A percentile compares a stretch with the other conserved stretches of the same genome.
These are phyloP conservation scores for Rhizopogon rudus DNA, from an alignment of 768 basidiomycete species.

Conservation along the genomic window DNA sequence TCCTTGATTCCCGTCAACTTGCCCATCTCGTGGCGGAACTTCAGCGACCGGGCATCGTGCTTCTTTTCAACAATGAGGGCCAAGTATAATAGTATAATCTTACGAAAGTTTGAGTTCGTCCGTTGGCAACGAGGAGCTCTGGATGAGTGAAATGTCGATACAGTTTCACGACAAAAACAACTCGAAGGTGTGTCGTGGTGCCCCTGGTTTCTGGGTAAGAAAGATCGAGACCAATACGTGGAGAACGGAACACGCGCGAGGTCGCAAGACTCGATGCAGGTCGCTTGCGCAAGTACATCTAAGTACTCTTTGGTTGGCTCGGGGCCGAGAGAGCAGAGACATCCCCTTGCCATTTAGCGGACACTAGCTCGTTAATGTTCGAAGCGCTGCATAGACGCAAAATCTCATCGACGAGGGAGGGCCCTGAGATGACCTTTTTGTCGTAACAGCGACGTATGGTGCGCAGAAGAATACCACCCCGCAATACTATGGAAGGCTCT, in stretches of 20 bases:
- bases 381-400: slow-evolving; percentile 44
- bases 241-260: slow-evolving; percentile 49
- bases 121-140: slow-evolving; percentile 53
- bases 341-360: slow-evolving; percentile 49
- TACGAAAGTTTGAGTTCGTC: slow-evolving; percentile 65
- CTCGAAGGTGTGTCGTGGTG: slow-evolving; percentile 39
- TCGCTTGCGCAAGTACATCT: slow-evolving; percentile 17
- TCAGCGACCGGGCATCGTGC: slow-evolving; percentile 12
- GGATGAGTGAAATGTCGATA: slow-evolving; percentile 69
- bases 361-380: slow-evolving; percentile 52
- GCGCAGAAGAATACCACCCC: slow-evolving; percentile 68
- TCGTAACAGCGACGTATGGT: slow-evolving; percentile 48
- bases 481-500: slow-evolving; percentile 19
- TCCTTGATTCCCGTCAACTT: slow-evolving; percentile 28
- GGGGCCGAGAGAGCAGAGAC: slow-evolving; percentile 46
- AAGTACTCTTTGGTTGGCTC: slow-evolving; percentile 11
- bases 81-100: slow-evolving; percentile 35
- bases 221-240: slow-evolving; percentile 76
- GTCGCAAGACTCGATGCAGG: neutral
- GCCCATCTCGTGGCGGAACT: slow-evolving; percentile 25
- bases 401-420: slow-evolving; percentile 71
- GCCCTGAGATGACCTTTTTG: slow-evolving; percentile 60
- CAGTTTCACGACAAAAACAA: slow-evolving; percentile 50
- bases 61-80: slow-evolving; percentile 15
- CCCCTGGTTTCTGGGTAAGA: slow-evolving; percentile 54